Evolutionary conservation across 2,329 filamentous ascomycete genomes (phyloP).

Genomic region (Ceratocystis cacaofunesta): DNA sequence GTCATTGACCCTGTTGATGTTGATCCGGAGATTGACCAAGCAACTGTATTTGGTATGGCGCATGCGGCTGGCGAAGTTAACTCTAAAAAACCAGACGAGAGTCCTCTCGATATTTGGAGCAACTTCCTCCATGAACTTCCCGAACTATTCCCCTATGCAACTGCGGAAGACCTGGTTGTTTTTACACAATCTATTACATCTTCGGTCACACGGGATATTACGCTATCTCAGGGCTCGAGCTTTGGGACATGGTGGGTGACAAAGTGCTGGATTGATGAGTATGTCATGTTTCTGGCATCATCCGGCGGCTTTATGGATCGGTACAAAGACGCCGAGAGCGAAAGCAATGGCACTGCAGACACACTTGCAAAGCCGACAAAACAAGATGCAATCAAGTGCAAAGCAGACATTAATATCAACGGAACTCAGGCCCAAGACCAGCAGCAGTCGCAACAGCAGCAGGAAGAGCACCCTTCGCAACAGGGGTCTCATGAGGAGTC

Average conservation of each 20-base stretch:
- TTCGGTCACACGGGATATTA: constrained; percentile 66
- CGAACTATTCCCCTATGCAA: constrained; percentile 56
- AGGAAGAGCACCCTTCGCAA: neutral
- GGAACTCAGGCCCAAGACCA: neutral
- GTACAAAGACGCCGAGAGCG: constrained; percentile 27
- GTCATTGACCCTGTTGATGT: constrained; percentile 55
- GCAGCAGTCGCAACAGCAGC: neutral
- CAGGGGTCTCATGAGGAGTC: neutral
- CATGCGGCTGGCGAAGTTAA: neutral
- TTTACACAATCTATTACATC: constrained; percentile 63
- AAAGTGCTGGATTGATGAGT: constrained; percentile 91
- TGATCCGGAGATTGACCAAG: constrained; percentile 47
- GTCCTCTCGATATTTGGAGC: constrained; percentile 66
- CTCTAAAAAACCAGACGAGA: constrained; percentile 24
- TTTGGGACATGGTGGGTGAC: constrained; percentile 92
- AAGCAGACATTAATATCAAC: neutral
- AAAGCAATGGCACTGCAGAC: neutral
- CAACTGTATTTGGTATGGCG: constrained; percentile 44
- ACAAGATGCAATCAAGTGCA: neutral
- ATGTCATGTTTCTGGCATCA: constrained; percentile 78
- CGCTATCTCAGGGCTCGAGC: constrained; percentile 60
- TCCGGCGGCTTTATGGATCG: constrained; percentile 71
- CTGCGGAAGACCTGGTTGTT: constrained; percentile 57
- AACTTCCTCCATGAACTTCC: constrained; percentile 56
- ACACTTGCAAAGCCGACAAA: neutral